These are phyloP conservation scores for Panicum virgatum DNA, from an alignment of 202 grass and related monocot genomes.

Conservation along the genomic window DNA sequence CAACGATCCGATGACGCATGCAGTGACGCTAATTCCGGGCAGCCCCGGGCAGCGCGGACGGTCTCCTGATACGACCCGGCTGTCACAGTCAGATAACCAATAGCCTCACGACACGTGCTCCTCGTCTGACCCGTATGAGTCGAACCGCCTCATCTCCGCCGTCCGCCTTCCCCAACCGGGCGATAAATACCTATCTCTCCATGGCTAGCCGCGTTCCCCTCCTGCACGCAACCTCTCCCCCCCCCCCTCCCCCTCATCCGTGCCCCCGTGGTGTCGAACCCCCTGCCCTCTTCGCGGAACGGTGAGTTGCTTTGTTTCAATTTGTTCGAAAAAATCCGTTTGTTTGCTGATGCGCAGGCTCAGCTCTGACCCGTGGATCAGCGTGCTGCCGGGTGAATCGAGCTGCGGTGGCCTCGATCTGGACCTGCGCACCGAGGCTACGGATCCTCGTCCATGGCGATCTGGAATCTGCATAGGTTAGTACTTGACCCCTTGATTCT, in stretches of 20 bases:
- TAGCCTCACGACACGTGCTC: not conserved
- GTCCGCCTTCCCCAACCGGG: not conserved
- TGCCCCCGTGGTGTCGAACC: not conserved
- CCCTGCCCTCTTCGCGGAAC: not conserved
- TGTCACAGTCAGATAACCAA: not conserved
- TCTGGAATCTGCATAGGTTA: not conserved
- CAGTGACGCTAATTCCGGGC: slow-evolving; percentile 45
- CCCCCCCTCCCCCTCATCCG: not conserved
- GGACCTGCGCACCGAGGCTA: not conserved
- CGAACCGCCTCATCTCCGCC: slow-evolving; percentile 1
- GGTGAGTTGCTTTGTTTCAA: not conserved
- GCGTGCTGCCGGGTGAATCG: not conserved
- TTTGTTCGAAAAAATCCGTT: not conserved
- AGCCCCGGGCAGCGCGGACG: not conserved
- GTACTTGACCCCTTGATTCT: fast-evolving
- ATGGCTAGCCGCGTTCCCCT: not conserved
- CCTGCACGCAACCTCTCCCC: not conserved
- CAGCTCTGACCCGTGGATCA: not conserved
- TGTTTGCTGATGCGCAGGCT: slow-evolving; percentile 21
- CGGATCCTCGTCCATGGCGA: not conserved
- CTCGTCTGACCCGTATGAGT: not conserved
- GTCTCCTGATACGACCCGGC: slow-evolving; percentile 16
- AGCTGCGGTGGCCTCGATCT: not conserved
- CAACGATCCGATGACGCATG: slow-evolving; percentile 20
- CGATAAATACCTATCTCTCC: slow-evolving; percentile 41